These are phyloP conservation scores for Lactarius sanguifluus DNA, from an alignment of 768 basidiomycete species.

Conservation along the genomic window DNA sequence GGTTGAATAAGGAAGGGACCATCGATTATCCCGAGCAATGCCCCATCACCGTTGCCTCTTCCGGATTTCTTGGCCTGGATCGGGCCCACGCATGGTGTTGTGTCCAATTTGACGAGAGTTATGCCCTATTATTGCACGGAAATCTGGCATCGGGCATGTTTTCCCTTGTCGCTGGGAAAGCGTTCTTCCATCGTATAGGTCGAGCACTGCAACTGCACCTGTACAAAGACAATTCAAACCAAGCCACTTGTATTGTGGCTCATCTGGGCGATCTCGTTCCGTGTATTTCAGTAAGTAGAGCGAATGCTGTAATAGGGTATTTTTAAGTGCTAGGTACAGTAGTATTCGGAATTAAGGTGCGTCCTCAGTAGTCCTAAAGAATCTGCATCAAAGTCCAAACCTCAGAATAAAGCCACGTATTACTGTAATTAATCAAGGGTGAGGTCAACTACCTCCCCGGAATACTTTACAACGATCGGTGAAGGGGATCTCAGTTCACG, in stretches of 20 bases:
- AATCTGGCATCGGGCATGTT: background rate
- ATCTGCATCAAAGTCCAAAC: background rate
- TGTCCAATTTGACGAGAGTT: too few relatives aligned
- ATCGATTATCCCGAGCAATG: background rate
- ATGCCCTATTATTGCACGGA: too few relatives aligned
- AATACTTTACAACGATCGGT: conserved; percentile 1
- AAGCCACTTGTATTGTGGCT: too few relatives aligned
- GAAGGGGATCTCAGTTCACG: conserved; percentile 14
- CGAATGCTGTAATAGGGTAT: background rate
- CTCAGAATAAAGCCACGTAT: background rate
- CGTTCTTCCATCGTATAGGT: background rate
- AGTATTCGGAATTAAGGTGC: background rate
- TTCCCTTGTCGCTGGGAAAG: background rate
- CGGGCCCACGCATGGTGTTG: too few relatives aligned
- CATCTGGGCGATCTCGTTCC: background rate
- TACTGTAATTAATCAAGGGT: conserved; percentile 18
- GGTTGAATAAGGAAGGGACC: too few relatives aligned
- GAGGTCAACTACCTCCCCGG: conserved; percentile 19
- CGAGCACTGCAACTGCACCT: background rate
- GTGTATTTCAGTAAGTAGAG: background rate
- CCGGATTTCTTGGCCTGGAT: too few relatives aligned
- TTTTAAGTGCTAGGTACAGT: background rate
- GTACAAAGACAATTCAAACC: background rate
- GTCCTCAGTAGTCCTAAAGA: background rate
- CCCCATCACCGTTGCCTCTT: background rate